phyloP scores from a whole-genome alignment of 2,329 filamentous ascomycete species.

The Botryosphaeria dothidea region DNA sequence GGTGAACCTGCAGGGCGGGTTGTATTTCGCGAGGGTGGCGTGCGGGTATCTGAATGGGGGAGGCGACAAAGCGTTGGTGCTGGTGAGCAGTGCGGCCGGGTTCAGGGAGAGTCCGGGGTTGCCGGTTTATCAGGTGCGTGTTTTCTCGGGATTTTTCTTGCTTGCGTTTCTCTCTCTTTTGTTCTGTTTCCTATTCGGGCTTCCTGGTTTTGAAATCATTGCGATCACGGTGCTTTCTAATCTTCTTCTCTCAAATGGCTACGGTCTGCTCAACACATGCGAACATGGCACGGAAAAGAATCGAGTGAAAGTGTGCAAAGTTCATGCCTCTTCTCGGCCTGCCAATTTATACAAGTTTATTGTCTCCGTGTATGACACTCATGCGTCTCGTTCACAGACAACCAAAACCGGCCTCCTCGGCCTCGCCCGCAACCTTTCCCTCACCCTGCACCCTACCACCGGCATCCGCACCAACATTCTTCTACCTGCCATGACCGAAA shows the following conservation, averaged over 20 bases:
- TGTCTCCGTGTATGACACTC: no score
- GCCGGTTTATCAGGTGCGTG: constrained; percentile 21
- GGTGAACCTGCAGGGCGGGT: constrained; percentile 50
- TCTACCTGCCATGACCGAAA: constrained; percentile 7
- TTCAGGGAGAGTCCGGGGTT: constrained; percentile 15
- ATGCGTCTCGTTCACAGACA: constrained; percentile 21
- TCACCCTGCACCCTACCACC: constrained; percentile 26
- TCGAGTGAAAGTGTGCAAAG: no score
- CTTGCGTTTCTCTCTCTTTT: neutral
- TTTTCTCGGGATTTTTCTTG: neutral
- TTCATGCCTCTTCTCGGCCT: no score
- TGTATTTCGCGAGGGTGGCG: constrained; percentile 52
- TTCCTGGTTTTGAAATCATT: no score
- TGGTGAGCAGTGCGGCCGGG: constrained; percentile 13
- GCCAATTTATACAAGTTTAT: no score
- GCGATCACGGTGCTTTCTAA: no score
- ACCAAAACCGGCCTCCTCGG: constrained; percentile 30
- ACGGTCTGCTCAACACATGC: no score
- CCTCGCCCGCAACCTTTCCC: constrained; percentile 26
- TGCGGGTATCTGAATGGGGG: constrained; percentile 47
- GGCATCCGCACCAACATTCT: constrained; percentile 21
- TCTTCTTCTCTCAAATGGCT: no score
- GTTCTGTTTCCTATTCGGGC: no score
- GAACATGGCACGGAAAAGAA: no score
- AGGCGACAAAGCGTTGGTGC: neutral